A percentile compares a stretch with the other conserved stretches of the same genome.
Conservation (phyloP, 345 rosid genomes). For the Rhodamnia rubescens region DNA sequence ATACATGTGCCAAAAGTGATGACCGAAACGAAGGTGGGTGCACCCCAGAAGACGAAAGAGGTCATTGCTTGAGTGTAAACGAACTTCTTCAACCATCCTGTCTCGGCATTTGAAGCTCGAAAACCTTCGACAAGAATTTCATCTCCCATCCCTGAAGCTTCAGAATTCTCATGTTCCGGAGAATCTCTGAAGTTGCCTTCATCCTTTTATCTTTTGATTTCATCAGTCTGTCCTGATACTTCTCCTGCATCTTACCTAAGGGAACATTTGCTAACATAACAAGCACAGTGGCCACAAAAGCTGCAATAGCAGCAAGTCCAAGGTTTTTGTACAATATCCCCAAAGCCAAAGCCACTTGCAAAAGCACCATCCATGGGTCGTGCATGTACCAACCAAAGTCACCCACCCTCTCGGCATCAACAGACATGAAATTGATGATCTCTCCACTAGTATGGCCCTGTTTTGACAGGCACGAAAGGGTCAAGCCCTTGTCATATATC, state of each 20-base stretch:
- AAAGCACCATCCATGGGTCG: slow-evolving; percentile 43
- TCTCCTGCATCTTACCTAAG: slow-evolving; percentile 44
- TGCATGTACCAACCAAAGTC: slow-evolving; percentile 49
- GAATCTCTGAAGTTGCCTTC: slow-evolving; percentile 57
- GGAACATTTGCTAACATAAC: slow-evolving; percentile 52
- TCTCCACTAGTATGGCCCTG: slow-evolving; percentile 62
- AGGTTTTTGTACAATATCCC: slow-evolving; percentile 48
- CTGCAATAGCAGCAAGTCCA: slow-evolving; percentile 47
- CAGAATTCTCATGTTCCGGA: slow-evolving; percentile 66
- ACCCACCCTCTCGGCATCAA: slow-evolving; percentile 56
- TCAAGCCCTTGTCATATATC: slow-evolving; percentile 58
- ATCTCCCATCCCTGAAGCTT: slow-evolving; percentile 80
- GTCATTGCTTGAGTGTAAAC: slow-evolving; percentile 39
- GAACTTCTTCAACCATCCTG: slow-evolving; percentile 50
- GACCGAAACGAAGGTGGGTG: slow-evolving; percentile 57
- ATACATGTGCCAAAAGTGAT: slow-evolving; percentile 48
- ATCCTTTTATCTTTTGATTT: slow-evolving; percentile 53
- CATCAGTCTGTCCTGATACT: slow-evolving; percentile 43
- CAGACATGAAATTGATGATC: slow-evolving; percentile 62
- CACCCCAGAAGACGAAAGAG: slow-evolving; percentile 49
- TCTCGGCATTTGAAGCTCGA: slow-evolving; percentile 29
- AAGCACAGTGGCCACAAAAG: slow-evolving; percentile 36
- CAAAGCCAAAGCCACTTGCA: slow-evolving; percentile 52
- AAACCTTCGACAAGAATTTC: slow-evolving; percentile 55
- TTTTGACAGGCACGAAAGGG: slow-evolving; percentile 41